Evolutionary conservation across 2,329 filamentous ascomycete genomes (phyloP).

Genomic region (Zymoseptoria ardabiliae): DNA sequence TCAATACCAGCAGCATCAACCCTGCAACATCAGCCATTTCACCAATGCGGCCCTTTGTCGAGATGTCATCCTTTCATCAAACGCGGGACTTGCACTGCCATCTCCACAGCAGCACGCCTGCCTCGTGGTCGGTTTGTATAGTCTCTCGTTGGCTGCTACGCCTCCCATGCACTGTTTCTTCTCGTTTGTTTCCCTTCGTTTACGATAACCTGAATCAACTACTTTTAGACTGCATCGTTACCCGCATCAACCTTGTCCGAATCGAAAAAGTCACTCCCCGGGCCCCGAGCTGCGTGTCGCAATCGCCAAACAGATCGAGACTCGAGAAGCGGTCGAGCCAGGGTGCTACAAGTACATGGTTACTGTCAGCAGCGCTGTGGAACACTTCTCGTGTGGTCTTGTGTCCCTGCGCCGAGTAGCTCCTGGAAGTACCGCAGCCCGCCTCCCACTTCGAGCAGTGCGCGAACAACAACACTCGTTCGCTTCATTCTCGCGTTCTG

Average conservation of each 20-base stretch:
- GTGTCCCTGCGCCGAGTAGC: constrained; percentile 7
- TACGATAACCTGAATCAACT: background rate
- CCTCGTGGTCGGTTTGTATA: background rate
- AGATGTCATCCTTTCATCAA: background rate
- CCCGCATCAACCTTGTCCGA: background rate
- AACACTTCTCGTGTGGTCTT: constrained; percentile 11
- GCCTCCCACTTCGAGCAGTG: constrained; percentile 8
- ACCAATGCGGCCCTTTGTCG: background rate
- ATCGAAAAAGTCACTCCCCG: background rate
- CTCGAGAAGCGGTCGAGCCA: background rate
- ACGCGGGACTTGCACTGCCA: background rate
- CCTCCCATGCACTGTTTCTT: background rate
- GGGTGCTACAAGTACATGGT: constrained; percentile 6
- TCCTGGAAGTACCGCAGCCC: constrained; percentile 13
- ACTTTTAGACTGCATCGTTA: background rate
- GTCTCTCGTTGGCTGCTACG: background rate
- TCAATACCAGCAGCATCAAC: background rate
- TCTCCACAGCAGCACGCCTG: background rate
- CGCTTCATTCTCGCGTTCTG: constrained; percentile 15
- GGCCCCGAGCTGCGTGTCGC: background rate
- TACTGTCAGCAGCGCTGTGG: constrained; percentile 10
- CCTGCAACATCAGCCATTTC: background rate
- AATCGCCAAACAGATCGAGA: background rate
- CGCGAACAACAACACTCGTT: constrained; percentile 6
- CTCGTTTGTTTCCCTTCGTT: background rate